Evolutionary conservation across 179 eudicot species (phyloP), one percentile per base, ranked within the genome.

Genomic region (Dionaea muscipula): DNA sequence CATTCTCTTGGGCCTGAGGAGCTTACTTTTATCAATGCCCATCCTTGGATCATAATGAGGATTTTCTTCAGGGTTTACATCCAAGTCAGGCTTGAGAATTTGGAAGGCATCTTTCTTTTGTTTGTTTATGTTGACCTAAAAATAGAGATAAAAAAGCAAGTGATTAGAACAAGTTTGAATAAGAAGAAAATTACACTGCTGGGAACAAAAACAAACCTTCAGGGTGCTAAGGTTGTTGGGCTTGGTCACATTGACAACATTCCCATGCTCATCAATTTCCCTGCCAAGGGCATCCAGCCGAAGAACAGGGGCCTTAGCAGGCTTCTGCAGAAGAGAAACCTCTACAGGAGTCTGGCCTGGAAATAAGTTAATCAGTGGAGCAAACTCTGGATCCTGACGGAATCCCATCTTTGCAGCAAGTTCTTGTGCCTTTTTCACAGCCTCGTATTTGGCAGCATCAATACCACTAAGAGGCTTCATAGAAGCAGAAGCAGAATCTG

Each of bases 261-360:
- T 87, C 52, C 98, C 98, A 61, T 87, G 83, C 79, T 91, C 98
- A 65, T 91, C 98, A 62, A 91, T 56, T 75, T 86, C 98, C 78
- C 98, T 80, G 56, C 98, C 98, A 3, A 75, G 66, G 27, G 84
- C 77, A 84, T 91, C 98, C 73, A 91, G 68, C 31, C 94, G 94
- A 63, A 90, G 94, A 61, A 91, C 95, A 46, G 94, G 95, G 14
- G 94, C 84, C 79, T 84, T 84, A 2, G 95, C 72, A 57, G 95
- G 98, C 75, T 91, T 91, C 56, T 86, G 84, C 51, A 80, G 80
- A 26, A 74, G 68, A 41, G 79, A 69, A 37, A 72, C 78, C 49
- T 91, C 96, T 23, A 78, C 81, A 16, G 81, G 88, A 63, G 71
- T 57, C 70, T 80, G 91, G 47, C 94, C 98, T 9, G 93, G 94